Evolutionary conservation across 768 basidiomycete genomes (phyloP).

Genomic region (Collybiopsis confluens): DNA sequence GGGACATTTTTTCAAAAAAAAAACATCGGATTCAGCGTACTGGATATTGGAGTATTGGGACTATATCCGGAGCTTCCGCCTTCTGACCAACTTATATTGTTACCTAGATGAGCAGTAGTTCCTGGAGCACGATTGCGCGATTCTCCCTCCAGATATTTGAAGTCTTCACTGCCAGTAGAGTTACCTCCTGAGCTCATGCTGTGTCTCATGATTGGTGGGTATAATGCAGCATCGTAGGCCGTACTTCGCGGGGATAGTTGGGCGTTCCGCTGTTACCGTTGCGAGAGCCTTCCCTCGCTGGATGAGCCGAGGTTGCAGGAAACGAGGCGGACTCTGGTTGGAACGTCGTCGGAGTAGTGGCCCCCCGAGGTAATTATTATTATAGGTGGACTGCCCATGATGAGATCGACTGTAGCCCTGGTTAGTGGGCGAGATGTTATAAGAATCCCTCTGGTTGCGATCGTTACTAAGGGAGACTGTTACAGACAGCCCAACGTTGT

Average conservation of each 20-base stretch:
- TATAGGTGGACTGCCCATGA: slow-evolving; percentile 14
- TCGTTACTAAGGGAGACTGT: too few species aligned
- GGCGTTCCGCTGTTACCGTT: background rate
- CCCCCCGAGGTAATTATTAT: slow-evolving; percentile 21
- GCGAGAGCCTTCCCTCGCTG: slow-evolving; percentile 20
- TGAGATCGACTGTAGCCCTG: background rate
- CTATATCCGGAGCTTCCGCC: background rate
- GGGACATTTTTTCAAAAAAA: background rate
- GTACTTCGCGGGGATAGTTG: slow-evolving; percentile 6
- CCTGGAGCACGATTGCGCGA: background rate
- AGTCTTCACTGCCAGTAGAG: background rate
- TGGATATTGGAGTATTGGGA: background rate
- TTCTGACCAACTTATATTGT: slow-evolving; percentile 4
- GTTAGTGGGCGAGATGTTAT: slow-evolving; percentile 12
- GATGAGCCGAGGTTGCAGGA: slow-evolving; percentile 24
- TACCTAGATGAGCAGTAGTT: background rate
- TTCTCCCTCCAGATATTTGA: slow-evolving; percentile 4
- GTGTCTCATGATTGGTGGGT: background rate
- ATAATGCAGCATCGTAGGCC: slow-evolving; percentile 7
- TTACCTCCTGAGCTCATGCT: background rate
- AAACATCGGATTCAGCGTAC: background rate
- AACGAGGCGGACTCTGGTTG: slow-evolving; percentile 13
- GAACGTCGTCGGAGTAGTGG: slow-evolving; percentile 13
- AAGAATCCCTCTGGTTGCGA: background rate
- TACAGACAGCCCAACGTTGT: too few species aligned